These are phyloP conservation scores for Psilocybe sp. DNA, from an alignment of 768 basidiomycete species.

Conservation along the genomic window DNA sequence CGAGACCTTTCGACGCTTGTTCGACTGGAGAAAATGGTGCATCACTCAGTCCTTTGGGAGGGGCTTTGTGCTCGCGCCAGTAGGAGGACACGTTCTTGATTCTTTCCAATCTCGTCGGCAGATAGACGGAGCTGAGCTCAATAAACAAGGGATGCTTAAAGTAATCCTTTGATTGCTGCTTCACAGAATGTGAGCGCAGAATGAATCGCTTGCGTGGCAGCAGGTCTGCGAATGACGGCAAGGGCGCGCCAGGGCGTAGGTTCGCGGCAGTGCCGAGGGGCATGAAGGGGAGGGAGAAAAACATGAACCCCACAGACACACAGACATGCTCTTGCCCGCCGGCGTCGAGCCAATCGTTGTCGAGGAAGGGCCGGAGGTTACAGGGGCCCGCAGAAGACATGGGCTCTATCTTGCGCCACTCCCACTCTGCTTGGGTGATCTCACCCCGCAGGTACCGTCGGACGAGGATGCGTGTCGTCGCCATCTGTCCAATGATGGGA, in stretches of 20 bases:
- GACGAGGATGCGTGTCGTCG: slow-evolving; percentile 48
- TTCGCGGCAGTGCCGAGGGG: slow-evolving; percentile 30
- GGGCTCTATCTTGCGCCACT: slow-evolving; percentile 43
- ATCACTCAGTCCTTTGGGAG: slow-evolving; percentile 8
- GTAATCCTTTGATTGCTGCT: slow-evolving; percentile 30
- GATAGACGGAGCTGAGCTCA: slow-evolving; percentile 29
- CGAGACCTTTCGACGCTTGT: slow-evolving; percentile 20
- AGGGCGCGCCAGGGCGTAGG: slow-evolving; percentile 29
- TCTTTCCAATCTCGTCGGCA: slow-evolving; percentile 23
- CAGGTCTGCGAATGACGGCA: slow-evolving; percentile 39
- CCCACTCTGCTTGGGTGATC: slow-evolving; percentile 52
- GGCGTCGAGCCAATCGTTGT: slow-evolving; percentile 39
- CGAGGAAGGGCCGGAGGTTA: slow-evolving; percentile 49
- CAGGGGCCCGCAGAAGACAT: slow-evolving; percentile 47
- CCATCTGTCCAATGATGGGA: slow-evolving; percentile 50
- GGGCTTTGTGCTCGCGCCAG: slow-evolving; percentile 12
- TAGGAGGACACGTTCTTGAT: slow-evolving; percentile 12
- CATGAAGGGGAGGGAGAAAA: slow-evolving; percentile 43
- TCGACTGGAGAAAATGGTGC: slow-evolving; percentile 21
- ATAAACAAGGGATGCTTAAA: slow-evolving; percentile 44
- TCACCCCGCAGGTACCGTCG: slow-evolving; percentile 44
- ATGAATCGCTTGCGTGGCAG: slow-evolving; percentile 48
- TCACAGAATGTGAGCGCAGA: slow-evolving; percentile 35
- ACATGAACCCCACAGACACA: slow-evolving; percentile 40
- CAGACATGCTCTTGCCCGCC: slow-evolving; percentile 46